Conservation (phyloP, 345 rosid genomes). For the Gossypium turneri region DNA sequence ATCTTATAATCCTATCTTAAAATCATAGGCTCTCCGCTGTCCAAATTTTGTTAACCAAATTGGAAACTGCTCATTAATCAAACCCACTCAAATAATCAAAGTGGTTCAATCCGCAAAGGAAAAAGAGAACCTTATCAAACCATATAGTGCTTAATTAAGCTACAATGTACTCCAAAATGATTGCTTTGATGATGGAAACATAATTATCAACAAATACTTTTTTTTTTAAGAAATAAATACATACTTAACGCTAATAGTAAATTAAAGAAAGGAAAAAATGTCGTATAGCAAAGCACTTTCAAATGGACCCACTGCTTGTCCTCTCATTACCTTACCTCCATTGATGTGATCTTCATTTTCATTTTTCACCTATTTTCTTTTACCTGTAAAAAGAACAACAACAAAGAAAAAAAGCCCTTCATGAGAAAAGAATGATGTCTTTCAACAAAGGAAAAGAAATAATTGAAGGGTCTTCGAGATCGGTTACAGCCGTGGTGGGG, state of each 20-base stretch:
- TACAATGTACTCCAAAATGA: slow-evolving; percentile 39
- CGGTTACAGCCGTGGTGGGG: slow-evolving; percentile 19
- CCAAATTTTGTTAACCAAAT: slow-evolving; percentile 1
- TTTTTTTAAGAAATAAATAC: slow-evolving; percentile 13
- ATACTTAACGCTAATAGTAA: slow-evolving; percentile 48
- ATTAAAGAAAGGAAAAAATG: slow-evolving; percentile 54
- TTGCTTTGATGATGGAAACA: slow-evolving; percentile 54
- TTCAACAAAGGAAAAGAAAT: slow-evolving; percentile 60
- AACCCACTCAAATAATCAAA: background rate
- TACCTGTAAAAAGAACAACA: too few species aligned
- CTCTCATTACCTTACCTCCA: slow-evolving; percentile 29
- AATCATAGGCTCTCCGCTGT: background rate
- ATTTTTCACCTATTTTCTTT: slow-evolving; percentile 20
- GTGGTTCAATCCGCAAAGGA: background rate
- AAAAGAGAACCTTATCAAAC: background rate
- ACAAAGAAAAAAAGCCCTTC: background rate
- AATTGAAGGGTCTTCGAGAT: slow-evolving; percentile 51
- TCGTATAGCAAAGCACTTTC: slow-evolving; percentile 34
- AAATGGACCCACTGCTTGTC: slow-evolving; percentile 65
- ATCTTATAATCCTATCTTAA: background rate
- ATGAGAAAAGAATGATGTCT: slow-evolving; percentile 26
- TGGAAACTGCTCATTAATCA: slow-evolving; percentile 7
- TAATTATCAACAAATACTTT: slow-evolving; percentile 30
- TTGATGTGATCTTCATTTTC: slow-evolving; percentile 31
- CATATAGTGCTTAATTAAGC: slow-evolving; percentile 23